A percentile compares a stretch with the other conserved stretches of the same genome.
These are phyloP conservation scores for Acrasis kona DNA, from an alignment of 78 protist species.

Conservation along the genomic window DNA sequence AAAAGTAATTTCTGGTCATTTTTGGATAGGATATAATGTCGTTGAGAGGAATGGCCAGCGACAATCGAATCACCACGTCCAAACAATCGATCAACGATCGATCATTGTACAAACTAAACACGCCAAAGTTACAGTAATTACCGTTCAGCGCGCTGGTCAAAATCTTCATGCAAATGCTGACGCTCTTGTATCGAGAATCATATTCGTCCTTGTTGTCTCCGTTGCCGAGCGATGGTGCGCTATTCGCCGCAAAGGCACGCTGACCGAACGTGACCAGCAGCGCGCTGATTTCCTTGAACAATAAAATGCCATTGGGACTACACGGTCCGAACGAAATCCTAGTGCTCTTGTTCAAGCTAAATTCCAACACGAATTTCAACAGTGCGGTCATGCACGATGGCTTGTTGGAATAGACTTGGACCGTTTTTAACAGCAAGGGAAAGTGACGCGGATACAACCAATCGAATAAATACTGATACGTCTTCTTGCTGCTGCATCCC, in stretches of 20 bases:
- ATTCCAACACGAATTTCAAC: background rate
- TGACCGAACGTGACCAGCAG: background rate
- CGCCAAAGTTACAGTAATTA: background rate
- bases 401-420: background rate
- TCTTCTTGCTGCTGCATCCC: background rate
- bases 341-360: background rate
- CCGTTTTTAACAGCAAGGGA: background rate
- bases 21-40: background rate
- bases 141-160: background rate
- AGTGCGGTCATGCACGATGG: background rate
- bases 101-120: background rate
- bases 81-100: background rate
- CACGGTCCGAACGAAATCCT: background rate
- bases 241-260: too few species aligned
- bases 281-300: background rate
- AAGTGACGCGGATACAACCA: background rate
- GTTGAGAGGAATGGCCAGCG: background rate
- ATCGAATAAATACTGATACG: background rate
- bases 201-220: background rate
- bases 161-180: background rate
- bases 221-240: too few species aligned
- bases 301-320: background rate
- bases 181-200: background rate
- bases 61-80: background rate
- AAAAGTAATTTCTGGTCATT: background rate